Percentiles rank a stretch among this genome's conserved stretches.
These are phyloP conservation scores for Vigna mungo DNA, from an alignment of 306 rosid species.

Conservation along the genomic window DNA sequence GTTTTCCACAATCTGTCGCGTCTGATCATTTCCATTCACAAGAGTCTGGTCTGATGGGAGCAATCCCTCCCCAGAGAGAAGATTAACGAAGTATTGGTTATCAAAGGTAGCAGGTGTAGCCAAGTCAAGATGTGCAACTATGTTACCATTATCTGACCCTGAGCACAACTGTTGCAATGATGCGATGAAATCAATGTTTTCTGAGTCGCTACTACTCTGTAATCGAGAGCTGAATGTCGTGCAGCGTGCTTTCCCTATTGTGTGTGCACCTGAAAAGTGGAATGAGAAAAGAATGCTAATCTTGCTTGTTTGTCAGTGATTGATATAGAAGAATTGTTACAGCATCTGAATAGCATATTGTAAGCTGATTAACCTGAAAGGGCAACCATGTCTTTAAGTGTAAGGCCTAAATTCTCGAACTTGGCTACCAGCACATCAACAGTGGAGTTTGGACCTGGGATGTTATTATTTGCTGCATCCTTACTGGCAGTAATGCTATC, in stretches of 20 bases:
- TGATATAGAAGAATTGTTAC: background rate
- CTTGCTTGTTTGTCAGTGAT: background rate
- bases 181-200: constrained; percentile 58
- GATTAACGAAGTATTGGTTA: constrained; percentile 79
- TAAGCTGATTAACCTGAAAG: constrained; percentile 66
- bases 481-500: constrained; percentile 73
- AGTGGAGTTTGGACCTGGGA: constrained; percentile 85
- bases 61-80: constrained; percentile 76
- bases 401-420: constrained; percentile 74
- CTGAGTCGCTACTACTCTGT: constrained; percentile 42
- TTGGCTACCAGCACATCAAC: constrained; percentile 62
- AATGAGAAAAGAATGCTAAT: background rate
- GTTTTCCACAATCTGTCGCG: constrained; percentile 62
- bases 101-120: constrained; percentile 81
- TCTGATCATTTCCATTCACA: constrained; percentile 52
- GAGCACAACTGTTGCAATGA: constrained; percentile 73
- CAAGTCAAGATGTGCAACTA: constrained; percentile 67
- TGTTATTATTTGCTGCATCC: constrained; percentile 69
- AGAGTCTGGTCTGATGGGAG: constrained; percentile 80
- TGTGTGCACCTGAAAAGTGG: constrained; percentile 69
- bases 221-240: constrained; percentile 66
- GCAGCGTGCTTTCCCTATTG: constrained; percentile 87
- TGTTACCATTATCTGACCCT: constrained; percentile 38
- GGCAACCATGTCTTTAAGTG: constrained; percentile 74
- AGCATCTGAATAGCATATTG: background rate